Base-by-base conservation (phyloP, 352 stramenopile species). In the Phytophthora meadii region DNA sequence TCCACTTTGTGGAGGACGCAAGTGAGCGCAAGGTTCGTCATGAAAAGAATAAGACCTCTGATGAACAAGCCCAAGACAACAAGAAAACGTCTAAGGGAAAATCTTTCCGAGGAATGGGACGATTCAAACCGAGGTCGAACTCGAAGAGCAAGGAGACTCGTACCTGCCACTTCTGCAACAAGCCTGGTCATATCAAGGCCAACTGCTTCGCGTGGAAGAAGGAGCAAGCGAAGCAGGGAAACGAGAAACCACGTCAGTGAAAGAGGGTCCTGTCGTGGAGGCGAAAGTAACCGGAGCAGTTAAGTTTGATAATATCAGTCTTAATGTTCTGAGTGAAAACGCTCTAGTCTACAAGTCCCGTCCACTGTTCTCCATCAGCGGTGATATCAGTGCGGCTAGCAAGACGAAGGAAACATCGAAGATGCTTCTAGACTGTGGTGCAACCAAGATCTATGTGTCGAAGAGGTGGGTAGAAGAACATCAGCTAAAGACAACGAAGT, bases 321-420 rank as follows among this genome's bases (percentile, higher is more conserved):
- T 57, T 8, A 58, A 58, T 32, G 51, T 41, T 58, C 51, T 58
- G 25, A 30, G 51, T 48, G 51, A 58, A 50, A 58, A 50, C 51
- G 36, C 24, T 58, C 39, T 50, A 9, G 51, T 58, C 15, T 58
- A 57, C 36, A 57, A 42, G 37, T 42, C 37, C 0, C 37, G 37
- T 3, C 37, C 12, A 42, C 37, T 42, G 37, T 17, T 34, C 28
- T 4, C 7, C 28, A 7, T 34, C 7, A 9, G 28, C 7, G 28
- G 28, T 9, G 28, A 34, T 4, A 34, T 34, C 28, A 9, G 28
- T 9, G 28, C 10, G 28, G 28, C 28, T 34, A 7, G 4, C 4
- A 34, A 34, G 7, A 34, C 10, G 28, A 34, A 34, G 28, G 1
- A 34, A 9, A 34, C 28, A 34, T 34, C 28, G 28, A 34, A 34